A percentile compares a stretch with the other conserved stretches of the same genome.
Conservation (phyloP, 2,329 filamentous ascomycete species). For the Colletotrichum liaoningense region DNA sequence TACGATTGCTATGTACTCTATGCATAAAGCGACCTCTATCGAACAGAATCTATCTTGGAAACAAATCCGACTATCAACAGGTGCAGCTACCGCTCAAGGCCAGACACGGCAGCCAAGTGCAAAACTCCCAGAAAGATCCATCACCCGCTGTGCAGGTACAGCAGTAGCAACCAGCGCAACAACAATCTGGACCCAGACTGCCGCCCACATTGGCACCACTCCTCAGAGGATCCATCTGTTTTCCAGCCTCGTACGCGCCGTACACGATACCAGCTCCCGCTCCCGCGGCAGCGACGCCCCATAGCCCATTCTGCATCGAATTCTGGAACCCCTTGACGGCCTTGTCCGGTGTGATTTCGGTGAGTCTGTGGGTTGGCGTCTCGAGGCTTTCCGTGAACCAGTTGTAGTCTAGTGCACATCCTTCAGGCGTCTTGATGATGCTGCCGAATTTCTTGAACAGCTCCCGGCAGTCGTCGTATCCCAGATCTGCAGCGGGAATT, state of each 20-base stretch:
- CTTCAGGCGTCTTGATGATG: constrained; percentile 8
- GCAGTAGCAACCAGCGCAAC: background rate
- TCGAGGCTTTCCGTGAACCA: background rate
- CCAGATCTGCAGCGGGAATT: background rate
- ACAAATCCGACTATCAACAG: background rate
- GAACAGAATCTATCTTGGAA: background rate
- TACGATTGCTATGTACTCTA: background rate
- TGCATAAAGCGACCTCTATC: background rate
- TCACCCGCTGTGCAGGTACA: background rate
- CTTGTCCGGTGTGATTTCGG: background rate
- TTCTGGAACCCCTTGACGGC: background rate
- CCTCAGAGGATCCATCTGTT: background rate
- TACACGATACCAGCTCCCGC: background rate
- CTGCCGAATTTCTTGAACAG: background rate
- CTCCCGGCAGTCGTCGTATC: background rate
- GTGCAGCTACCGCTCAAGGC: background rate
- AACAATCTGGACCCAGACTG: background rate
- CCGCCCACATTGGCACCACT: background rate
- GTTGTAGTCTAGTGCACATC: background rate
- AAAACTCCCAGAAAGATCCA: background rate
- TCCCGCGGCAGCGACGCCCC: background rate
- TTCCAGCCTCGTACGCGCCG: background rate
- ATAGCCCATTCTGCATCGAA: background rate
- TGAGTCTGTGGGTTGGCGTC: background rate
- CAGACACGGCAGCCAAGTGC: background rate